These are phyloP conservation scores for Ophiostoma montium DNA, from an alignment of 2,329 filamentous ascomycete genomes.

Conservation along the genomic window DNA sequence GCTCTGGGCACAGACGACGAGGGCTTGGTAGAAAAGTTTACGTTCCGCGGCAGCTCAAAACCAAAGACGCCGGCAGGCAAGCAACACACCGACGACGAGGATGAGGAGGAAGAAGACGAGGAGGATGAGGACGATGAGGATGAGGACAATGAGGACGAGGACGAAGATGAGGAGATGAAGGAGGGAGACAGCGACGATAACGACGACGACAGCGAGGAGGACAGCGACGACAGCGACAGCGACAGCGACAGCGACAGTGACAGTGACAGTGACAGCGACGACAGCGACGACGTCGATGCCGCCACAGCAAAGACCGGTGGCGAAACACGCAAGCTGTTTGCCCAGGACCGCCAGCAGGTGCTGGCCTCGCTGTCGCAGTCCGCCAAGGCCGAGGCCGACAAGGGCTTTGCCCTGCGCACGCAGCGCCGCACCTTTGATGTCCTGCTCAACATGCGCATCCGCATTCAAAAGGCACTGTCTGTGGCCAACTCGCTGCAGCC, in stretches of 20 bases:
- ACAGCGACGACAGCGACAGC: conserved; percentile 18
- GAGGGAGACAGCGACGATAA: conserved; percentile 32
- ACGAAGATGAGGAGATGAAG: conserved; percentile 26
- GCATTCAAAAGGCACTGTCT: conserved; percentile 80
- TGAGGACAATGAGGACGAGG: conserved; percentile 20
- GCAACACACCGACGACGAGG: conserved; percentile 19
- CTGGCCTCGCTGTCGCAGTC: conserved; percentile 47
- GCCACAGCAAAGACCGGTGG: conserved; percentile 29
- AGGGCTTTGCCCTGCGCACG: conserved; percentile 72
- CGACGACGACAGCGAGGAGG: conserved; percentile 34
- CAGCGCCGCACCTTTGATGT: conserved; percentile 81
- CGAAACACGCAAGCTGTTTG: conserved; percentile 54
- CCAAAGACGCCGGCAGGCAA: conserved; percentile 24
- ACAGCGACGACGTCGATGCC: conserved; percentile 19
- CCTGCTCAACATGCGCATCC: conserved; percentile 78
- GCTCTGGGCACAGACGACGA: conserved; percentile 78
- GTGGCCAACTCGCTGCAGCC: conserved; percentile 60
- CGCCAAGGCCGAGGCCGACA: conserved; percentile 63
- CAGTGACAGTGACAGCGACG: conserved; percentile 19
- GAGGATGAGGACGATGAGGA: conserved; percentile 20
- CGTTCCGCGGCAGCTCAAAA: conserved; percentile 44
- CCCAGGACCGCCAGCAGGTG: conserved; percentile 51
- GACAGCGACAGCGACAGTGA: conserved; percentile 19
- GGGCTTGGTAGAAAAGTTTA: conserved; percentile 65
- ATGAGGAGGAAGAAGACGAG: conserved; percentile 18